Base-by-base conservation (phyloP, 1,139 yeast genomes). In the Taphrina deformans region DNA sequence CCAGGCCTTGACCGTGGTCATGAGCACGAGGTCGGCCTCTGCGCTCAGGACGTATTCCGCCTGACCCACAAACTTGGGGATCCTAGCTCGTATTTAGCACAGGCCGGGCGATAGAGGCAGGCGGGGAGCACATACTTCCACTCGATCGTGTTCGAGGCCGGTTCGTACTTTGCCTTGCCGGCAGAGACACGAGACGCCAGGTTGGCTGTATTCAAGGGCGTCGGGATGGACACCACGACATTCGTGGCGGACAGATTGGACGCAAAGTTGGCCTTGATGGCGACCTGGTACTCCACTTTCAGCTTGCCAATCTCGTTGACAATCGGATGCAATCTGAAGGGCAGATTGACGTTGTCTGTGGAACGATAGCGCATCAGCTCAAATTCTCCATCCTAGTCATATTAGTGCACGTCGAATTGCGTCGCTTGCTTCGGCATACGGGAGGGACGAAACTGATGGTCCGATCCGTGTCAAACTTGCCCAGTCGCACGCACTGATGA, bases 401-500 rank as follows among this genome's bases (percentile, higher is more conserved):
- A 14, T 26, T 26, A n/a, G 41, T 29, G 10, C 10, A 29, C 33
- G 33, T 14, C 41, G 16, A 38, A 14, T 38, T 38, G 18, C 41
- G 41, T 12, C 18, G 41, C 9, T 10, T 31, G 35, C 14, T 10
- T 31, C 5, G 14, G 9, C 62, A 2, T 59, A 59, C 63, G 0
- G 98, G 96, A 4, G 96, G 96, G 12, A 87, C 80, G 71, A 90
- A 90, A 60, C 84, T 83, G 67, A 90, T 87, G 61, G 84, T 80
- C 60, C 88, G 79, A 50, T 86, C 87, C 6, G 81, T 74, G 70
- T 88, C 91, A 74, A 88, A 89, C 72, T 83, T 82, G 51, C 85
- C 83, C 61, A 89, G 78, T 65, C 87, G 82, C 40, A 89, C 96
- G 75, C 96, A 88, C 71, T 89, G 95, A 75, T 93, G 98, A 76